Percentiles rank a stretch among this genome's conserved stretches.
These are phyloP conservation scores for Mycena belliarum DNA, from an alignment of 768 basidiomycete genomes.

Conservation along the genomic window DNA sequence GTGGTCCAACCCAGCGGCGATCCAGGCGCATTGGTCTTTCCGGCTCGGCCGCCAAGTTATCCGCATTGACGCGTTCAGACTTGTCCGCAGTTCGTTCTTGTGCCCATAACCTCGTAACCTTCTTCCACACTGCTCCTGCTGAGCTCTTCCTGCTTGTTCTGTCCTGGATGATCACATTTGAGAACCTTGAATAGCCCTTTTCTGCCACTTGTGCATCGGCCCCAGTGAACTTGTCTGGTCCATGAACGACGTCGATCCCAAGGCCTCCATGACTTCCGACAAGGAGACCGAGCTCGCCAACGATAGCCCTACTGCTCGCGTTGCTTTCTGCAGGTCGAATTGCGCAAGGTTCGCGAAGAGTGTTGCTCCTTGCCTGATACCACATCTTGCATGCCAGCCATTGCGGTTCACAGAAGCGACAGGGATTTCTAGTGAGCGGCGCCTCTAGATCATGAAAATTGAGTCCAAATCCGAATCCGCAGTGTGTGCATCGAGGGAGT, in stretches of 20 bases:
- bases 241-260: conserved; percentile 13
- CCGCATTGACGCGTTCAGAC: neutral
- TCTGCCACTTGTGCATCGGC: neutral
- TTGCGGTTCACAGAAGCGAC: conserved; percentile 21
- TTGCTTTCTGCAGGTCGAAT: conserved; percentile 17
- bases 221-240: conserved; percentile 4
- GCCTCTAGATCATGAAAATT: conserved; percentile 20
- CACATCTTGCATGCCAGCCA: conserved; percentile 26
- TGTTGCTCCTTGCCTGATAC: conserved; percentile 14
- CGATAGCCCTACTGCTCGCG: conserved; percentile 14
- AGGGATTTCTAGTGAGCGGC: conserved; percentile 11
- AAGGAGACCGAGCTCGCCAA: conserved; percentile 12
- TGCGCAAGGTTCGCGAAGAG: conserved; percentile 11
- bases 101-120: conserved; percentile 4
- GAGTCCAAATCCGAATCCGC: conserved; percentile 21
- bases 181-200: conserved; percentile 19
- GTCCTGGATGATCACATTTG: conserved; percentile 21
- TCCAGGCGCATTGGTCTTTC: conserved; percentile 5
- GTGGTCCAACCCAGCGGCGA: conserved; percentile 8
- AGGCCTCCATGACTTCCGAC: conserved; percentile 18
- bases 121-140: conserved; percentile 15
- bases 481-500: conserved; percentile 22
- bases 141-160: conserved; percentile 8
- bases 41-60: conserved; percentile 8
- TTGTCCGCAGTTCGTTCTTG: conserved; percentile 1